phyloP scores from a whole-genome alignment of 441 rosid species.

The Populus trichocarpa region DNA sequence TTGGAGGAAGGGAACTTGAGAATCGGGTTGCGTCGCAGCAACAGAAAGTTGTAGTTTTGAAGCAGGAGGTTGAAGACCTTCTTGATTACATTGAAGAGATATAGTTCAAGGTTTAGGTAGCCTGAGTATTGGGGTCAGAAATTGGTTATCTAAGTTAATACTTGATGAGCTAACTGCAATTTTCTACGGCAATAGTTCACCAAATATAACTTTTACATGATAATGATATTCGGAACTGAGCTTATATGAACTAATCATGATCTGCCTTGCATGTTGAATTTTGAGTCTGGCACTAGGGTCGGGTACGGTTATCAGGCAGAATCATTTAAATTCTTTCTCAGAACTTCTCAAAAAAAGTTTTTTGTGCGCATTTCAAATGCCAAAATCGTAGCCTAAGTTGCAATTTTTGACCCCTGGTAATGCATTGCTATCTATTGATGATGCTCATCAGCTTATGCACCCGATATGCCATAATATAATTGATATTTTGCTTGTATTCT shows the following conservation, averaged over 20 bases:
- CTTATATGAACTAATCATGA: not conserved
- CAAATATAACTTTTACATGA: not conserved
- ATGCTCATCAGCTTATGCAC: not conserved
- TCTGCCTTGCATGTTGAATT: not conserved
- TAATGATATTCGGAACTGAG: not conserved
- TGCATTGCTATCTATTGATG: no score
- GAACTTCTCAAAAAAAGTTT: no score
- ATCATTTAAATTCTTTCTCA: no score
- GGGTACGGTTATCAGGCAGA: no score
- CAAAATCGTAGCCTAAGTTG: not conserved
- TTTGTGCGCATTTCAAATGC: no score
- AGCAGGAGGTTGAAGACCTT: conserved; percentile 84
- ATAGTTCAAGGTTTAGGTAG: not conserved
- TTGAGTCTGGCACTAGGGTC: not conserved
- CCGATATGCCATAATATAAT: not conserved
- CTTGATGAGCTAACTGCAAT: not conserved
- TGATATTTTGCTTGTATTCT: not conserved
- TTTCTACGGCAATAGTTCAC: not conserved
- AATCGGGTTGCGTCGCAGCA: conserved; percentile 61
- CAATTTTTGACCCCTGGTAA: not conserved
- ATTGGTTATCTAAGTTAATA: not conserved
- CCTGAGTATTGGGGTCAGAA: not conserved
- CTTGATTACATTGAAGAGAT: conserved; percentile 67
- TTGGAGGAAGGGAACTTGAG: conserved; percentile 66
- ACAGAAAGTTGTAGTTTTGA: conserved; percentile 59